phyloP scores from a whole-genome alignment of 768 basidiomycete genomes.

The Pleurotus giganteus region DNA sequence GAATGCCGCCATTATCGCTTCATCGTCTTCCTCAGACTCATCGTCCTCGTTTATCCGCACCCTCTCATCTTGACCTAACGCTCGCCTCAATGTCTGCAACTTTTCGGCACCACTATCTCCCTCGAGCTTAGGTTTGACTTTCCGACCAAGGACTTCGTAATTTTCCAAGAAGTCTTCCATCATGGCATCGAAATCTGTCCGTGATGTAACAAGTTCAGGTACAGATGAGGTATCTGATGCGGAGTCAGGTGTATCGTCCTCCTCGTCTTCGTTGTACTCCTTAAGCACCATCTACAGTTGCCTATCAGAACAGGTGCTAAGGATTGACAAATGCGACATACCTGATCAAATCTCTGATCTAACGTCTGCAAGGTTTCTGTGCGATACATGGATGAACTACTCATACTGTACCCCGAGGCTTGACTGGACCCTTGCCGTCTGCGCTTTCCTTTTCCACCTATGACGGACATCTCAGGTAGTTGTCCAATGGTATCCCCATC shows the following conservation, averaged over 20 bases:
- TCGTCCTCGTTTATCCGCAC: slow-evolving; percentile 42
- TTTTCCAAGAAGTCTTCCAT: slow-evolving; percentile 92
- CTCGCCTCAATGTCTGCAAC: slow-evolving; percentile 73
- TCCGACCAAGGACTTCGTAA: slow-evolving; percentile 88
- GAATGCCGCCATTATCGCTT: slow-evolving; percentile 28
- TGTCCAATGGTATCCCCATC: slow-evolving; percentile 77
- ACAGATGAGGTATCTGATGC: slow-evolving; percentile 41
- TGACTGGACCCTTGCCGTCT: slow-evolving; percentile 74
- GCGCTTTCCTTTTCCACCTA: slow-evolving; percentile 71
- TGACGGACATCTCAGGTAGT: slow-evolving; percentile 71
- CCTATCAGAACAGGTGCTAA: slow-evolving; percentile 1
- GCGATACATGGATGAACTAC: slow-evolving; percentile 92
- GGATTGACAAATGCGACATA: slow-evolving; percentile 27
- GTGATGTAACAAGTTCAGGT: slow-evolving; percentile 73
- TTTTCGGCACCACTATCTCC: slow-evolving; percentile 77
- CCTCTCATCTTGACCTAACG: slow-evolving; percentile 69
- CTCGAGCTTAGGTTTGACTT: slow-evolving; percentile 72
- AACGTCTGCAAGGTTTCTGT: slow-evolving; percentile 85
- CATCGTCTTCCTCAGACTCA: slow-evolving; percentile 47
- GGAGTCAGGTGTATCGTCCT: slow-evolving; percentile 21
- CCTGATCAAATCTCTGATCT: slow-evolving; percentile 94
- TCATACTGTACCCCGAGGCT: slow-evolving; percentile 96
- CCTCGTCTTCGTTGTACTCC: slow-evolving; percentile 69
- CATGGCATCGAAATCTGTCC: slow-evolving; percentile 88
- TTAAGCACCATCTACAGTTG: slow-evolving; percentile 66